phyloP scores from a whole-genome alignment of 163 green algal genomes.

The Chlamydomonas reinhardtii region DNA sequence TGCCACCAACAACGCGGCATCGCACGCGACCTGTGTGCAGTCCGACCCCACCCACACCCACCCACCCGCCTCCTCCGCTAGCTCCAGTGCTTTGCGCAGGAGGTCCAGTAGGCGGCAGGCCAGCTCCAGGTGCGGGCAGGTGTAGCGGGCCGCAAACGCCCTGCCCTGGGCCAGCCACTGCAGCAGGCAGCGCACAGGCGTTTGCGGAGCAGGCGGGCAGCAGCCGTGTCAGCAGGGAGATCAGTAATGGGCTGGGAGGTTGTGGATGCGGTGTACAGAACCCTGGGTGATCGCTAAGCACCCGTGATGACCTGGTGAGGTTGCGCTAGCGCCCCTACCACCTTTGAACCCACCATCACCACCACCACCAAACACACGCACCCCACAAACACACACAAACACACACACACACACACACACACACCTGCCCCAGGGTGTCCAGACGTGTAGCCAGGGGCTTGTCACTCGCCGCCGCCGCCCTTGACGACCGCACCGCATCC shows the following conservation, averaged over 20 bases:
- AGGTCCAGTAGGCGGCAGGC: slow-evolving; percentile 13
- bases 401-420: not conserved
- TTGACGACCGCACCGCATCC: not conserved
- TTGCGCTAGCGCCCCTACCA: too few species aligned
- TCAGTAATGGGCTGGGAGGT: too few species aligned
- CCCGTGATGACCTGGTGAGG: too few species aligned
- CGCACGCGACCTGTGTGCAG: too few species aligned
- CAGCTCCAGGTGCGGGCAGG: slow-evolving; percentile 3
- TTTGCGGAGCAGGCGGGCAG: too few species aligned
- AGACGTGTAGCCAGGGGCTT: not conserved
- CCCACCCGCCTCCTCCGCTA: not conserved
- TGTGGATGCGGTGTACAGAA: too few species aligned
- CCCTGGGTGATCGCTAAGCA: too few species aligned
- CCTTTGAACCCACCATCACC: too few species aligned
- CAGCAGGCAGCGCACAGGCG: not conserved
- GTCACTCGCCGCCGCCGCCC: not conserved
- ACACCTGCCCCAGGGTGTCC: slow-evolving; percentile 12
- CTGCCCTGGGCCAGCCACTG: not conserved
- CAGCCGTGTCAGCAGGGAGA: too few species aligned
- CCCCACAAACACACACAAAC: not conserved
- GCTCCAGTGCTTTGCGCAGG: not conserved
- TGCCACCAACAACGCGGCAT: too few species aligned
- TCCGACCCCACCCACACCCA: too few species aligned
- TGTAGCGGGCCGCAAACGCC: not conserved
- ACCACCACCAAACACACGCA: too few species aligned